A percentile compares a stretch with the other conserved stretches of the same genome.
These are phyloP conservation scores for Tribonema minus DNA, from an alignment of 108 stramenopile genomes.

Conservation along the genomic window DNA sequence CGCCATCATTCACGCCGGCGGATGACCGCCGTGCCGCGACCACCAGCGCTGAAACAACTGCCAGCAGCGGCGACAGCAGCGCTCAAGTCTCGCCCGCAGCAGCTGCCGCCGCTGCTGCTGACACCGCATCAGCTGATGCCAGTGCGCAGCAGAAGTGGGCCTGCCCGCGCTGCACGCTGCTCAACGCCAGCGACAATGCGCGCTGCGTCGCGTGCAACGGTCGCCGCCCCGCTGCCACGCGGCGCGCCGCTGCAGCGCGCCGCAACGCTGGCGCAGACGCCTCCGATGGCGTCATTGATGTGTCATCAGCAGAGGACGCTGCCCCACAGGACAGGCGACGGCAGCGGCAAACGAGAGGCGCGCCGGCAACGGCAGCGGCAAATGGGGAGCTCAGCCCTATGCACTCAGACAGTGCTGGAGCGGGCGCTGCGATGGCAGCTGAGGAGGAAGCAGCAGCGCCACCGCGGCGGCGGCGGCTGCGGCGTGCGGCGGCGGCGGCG, in stretches of 20 bases:
- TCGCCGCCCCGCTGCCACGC: not conserved
- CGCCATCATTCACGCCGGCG: not conserved
- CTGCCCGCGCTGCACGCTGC: too few species aligned
- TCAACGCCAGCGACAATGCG: too few species aligned
- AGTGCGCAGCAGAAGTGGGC: too few species aligned
- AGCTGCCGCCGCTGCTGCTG: too few species aligned
- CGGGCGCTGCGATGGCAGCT: too few species aligned
- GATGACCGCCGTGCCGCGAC: not conserved
- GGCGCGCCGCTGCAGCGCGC: not conserved
- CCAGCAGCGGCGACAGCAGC: not conserved
- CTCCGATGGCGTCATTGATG: not conserved
- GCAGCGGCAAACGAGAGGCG: not conserved
- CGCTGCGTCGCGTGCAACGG: too few species aligned
- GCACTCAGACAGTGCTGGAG: too few species aligned
- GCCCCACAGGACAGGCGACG: not conserved
- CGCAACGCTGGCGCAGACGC: not conserved
- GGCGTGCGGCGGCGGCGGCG: too few species aligned
- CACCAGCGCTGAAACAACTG: not conserved
- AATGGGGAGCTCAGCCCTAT: too few species aligned
- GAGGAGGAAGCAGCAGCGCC: too few species aligned
- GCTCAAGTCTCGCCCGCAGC: not conserved
- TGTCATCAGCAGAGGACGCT: not conserved
- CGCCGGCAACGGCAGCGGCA: not conserved
- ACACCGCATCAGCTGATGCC: too few species aligned
- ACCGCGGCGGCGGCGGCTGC: too few species aligned